phyloP scores from a whole-genome alignment of 2,329 filamentous ascomycete species.

The Colletotrichum chrysophilum region DNA sequence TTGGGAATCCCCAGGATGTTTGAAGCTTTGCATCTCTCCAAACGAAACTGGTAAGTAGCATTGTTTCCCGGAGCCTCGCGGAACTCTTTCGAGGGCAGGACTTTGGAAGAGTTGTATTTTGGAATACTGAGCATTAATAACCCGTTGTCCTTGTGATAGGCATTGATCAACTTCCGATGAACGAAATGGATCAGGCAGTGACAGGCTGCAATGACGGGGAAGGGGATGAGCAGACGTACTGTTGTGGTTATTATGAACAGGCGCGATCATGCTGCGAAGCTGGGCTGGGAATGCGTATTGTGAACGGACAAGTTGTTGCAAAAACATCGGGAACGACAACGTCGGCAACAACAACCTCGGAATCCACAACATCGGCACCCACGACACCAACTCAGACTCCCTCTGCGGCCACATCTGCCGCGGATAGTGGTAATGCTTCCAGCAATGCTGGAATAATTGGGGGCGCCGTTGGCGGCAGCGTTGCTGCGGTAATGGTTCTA shows the following conservation, averaged over 20 bases:
- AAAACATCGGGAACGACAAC: neutral
- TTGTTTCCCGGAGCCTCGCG: neutral
- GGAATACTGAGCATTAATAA: neutral
- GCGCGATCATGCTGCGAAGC: neutral
- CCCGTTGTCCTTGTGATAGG: neutral
- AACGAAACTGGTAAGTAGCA: neutral
- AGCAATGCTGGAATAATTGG: neutral
- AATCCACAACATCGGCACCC: neutral
- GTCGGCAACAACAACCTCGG: neutral
- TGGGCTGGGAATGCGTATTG: neutral
- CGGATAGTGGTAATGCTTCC: neutral
- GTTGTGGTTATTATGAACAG: neutral
- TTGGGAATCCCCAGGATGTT: slow-evolving; percentile 22
- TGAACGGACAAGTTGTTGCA: neutral
- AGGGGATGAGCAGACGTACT: neutral
- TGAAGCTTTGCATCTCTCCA: slow-evolving; percentile 20
- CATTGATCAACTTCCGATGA: neutral
- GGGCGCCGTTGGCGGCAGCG: neutral
- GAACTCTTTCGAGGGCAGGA: neutral
- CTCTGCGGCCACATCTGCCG: neutral
- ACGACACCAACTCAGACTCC: neutral
- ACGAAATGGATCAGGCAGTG: neutral
- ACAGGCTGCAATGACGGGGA: neutral
- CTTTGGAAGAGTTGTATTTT: neutral
- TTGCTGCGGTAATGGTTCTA: neutral